Base-by-base conservation (phyloP, 345 rosid species). In the Citropsis articulata region DNA sequence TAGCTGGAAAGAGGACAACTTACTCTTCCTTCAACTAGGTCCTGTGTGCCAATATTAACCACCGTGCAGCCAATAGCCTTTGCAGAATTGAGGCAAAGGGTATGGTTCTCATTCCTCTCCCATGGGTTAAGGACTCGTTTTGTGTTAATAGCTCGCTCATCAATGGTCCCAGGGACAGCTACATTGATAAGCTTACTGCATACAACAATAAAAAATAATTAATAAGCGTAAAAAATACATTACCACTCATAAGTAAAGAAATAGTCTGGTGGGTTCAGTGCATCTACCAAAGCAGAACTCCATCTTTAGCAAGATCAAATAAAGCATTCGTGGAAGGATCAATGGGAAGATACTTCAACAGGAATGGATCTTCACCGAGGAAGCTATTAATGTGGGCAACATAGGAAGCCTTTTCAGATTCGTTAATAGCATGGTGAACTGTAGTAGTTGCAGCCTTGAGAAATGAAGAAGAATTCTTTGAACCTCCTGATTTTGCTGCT, bases 1-100 rank as follows among this genome's bases (percentile, higher is more conserved):
- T 30, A 78, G 64, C 63, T 22, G 25, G 40, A 63, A 28, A 42
- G 10, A 56, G 56, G 25, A 14, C 4, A 55, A 83, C 98, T 90
- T 84, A 96, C 98, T 84, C 99, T 92, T 78, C 90, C 99, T 92
- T 94, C 98, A 71, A 87, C 90, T 76, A 96, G 88, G 85, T 96
- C 99, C 64, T 96, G 94, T 18, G 97, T 87, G 60, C 99, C 99
- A 62, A 96, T 96, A 82, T 96, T 96, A 65, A 94, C 99, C 77
- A 96, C 99, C 0, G 98, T 96, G 84, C 99, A 96, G 53, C 99
- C 99, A 81, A 96, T 96, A 72, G 99, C 99, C 86, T 94, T 96
- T 42, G 98, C 97, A 78, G 99, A 96, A 84, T 96, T 96, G 67
- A 96, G 99, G 80, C 95, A 91, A 55, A 96, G 98, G 42, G 98